Conservation (phyloP, 345 rosid species). For the Eucalyptus sp. region DNA sequence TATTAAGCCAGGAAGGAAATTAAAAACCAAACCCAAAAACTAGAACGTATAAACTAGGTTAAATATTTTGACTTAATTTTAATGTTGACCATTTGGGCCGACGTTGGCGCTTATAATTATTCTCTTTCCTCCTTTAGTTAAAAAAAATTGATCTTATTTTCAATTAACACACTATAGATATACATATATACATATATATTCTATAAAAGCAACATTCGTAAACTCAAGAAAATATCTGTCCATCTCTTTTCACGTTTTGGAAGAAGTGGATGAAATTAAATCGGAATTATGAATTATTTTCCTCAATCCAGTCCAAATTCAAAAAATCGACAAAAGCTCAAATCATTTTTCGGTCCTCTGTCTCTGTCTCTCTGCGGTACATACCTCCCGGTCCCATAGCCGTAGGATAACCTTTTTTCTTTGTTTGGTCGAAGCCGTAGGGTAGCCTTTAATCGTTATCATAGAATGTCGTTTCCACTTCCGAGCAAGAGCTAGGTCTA, state of each 20-base stretch:
- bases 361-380: background rate
- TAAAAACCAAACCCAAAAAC: background rate
- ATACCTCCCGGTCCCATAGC: background rate
- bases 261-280: background rate
- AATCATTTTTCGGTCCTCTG: background rate
- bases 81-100: background rate
- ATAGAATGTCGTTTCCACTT: background rate
- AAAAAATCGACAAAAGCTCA: background rate
- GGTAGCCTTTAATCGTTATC: background rate
- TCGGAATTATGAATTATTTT: background rate
- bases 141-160: background rate
- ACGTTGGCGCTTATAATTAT: background rate
- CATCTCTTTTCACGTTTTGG: background rate
- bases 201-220: too few species aligned
- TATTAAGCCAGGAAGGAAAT: background rate
- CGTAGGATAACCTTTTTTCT: background rate
- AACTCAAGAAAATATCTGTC: background rate
- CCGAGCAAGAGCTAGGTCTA: background rate
- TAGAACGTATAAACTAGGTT: background rate
- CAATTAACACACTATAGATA: background rate
- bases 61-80: background rate
- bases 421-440: too few species aligned
- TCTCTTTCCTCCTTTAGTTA: background rate
- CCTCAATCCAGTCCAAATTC: background rate
- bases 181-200: too few species aligned